Evolutionary conservation across 2,329 filamentous ascomycete genomes (phyloP).

Genomic region (Helotiales sp.): DNA sequence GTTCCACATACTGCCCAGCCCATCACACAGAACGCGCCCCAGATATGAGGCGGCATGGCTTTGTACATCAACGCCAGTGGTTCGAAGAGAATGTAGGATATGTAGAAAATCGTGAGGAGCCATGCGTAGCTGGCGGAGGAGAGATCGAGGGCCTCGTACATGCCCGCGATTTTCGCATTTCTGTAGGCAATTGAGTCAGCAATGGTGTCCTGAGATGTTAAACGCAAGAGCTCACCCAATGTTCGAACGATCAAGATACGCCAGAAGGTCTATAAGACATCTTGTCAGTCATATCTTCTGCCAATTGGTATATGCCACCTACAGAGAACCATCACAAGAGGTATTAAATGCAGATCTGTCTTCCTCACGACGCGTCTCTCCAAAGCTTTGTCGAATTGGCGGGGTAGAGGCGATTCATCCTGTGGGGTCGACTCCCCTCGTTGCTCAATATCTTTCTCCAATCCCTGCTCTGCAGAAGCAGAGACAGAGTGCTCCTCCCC

Average conservation of each 20-base stretch:
- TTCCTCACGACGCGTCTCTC: slow-evolving; percentile 55
- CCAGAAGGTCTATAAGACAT: slow-evolving; percentile 40
- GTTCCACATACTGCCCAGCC: slow-evolving; percentile 37
- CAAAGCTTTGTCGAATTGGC: slow-evolving; percentile 22
- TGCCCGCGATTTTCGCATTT: slow-evolving; percentile 55
- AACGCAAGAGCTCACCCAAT: slow-evolving; percentile 39
- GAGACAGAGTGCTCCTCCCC: neutral
- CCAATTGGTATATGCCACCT: slow-evolving; percentile 4
- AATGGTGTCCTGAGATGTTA: neutral
- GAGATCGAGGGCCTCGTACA: slow-evolving; percentile 49
- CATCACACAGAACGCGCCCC: slow-evolving; percentile 36
- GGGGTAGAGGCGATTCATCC: neutral
- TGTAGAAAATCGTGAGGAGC: slow-evolving; percentile 42
- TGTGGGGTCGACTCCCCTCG: neutral
- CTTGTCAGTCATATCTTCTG: neutral
- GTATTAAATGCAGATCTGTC: slow-evolving; percentile 58
- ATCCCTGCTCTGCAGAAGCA: neutral
- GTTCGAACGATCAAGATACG: slow-evolving; percentile 51
- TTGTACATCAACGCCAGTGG: slow-evolving; percentile 41
- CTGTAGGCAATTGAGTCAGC: slow-evolving; percentile 28
- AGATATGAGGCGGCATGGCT: slow-evolving; percentile 39
- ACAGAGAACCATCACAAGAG: slow-evolving; percentile 27
- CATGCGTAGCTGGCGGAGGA: slow-evolving; percentile 42
- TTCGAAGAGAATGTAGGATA: slow-evolving; percentile 42
- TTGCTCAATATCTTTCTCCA: slow-evolving; percentile 1